phyloP scores from a whole-genome alignment of 176 grass and related monocot genomes.

The Avena insularis region DNA sequence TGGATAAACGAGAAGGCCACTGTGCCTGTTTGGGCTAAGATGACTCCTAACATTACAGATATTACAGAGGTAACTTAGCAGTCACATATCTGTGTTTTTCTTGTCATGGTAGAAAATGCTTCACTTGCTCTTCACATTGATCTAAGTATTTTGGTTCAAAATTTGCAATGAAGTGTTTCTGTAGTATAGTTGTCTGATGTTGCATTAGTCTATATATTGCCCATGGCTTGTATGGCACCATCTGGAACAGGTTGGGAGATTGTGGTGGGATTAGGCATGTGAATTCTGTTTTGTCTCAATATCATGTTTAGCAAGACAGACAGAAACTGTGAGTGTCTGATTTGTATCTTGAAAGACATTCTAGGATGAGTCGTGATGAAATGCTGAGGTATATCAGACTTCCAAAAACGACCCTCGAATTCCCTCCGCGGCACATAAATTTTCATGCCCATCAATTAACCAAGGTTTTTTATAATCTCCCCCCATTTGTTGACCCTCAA shows the following conservation, averaged over 20 bases:
- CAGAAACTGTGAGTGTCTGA: not conserved
- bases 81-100: not conserved
- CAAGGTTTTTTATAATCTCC: too few relatives aligned
- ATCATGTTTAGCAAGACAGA: not conserved
- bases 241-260: not conserved
- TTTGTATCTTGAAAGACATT: not conserved
- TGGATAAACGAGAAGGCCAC: conserved; percentile 99
- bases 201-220: not conserved
- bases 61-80: conserved; percentile 74
- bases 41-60: conserved; percentile 99
- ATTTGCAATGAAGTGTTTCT: conserved; percentile 14
- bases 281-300: not conserved
- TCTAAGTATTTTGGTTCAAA: conserved; percentile 26
- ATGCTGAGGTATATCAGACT: not conserved
- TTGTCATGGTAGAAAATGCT: not conserved
- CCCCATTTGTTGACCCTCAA: too few relatives aligned
- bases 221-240: not conserved
- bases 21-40: conserved; percentile 98
- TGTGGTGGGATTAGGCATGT: conserved; percentile 9
- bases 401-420: not conserved
- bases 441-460: not conserved
- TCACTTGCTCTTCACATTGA: conserved; percentile 11
- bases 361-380: not conserved
- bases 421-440: not conserved
- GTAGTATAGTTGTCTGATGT: not conserved